phyloP scores from a whole-genome alignment of 2,329 filamentous ascomycete genomes.

The Sclerotinia subarctica region DNA sequence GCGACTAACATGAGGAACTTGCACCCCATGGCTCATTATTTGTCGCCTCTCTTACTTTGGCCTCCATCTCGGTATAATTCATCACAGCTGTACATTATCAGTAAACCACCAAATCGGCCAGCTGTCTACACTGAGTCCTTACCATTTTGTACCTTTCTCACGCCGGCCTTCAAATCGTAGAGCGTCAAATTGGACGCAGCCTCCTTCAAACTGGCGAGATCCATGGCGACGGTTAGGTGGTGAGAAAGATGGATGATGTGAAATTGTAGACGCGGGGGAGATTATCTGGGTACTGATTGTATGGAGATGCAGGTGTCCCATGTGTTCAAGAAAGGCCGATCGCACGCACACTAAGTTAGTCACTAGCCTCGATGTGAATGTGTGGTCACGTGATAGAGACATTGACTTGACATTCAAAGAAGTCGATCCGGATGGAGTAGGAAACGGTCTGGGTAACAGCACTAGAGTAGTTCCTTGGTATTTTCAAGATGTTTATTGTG shows the following conservation, averaged over 20 bases:
- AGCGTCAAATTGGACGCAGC: conserved; percentile 70
- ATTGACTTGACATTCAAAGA: not conserved
- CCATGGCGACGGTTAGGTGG: conserved; percentile 47
- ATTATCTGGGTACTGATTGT: conserved; percentile 19
- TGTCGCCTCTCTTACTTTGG: conserved; percentile 88
- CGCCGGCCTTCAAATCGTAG: conserved; percentile 73
- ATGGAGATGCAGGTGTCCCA: conserved; percentile 16
- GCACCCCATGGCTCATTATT: conserved; percentile 94
- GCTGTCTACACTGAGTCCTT: conserved; percentile 37
- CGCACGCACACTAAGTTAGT: conserved; percentile 3
- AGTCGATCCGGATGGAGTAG: not conserved
- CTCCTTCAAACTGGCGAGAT: conserved; percentile 64
- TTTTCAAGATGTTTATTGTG: not conserved
- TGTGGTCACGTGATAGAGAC: not conserved
- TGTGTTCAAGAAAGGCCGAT: conserved; percentile 17
- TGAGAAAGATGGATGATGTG: not conserved
- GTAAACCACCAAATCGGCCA: conserved; percentile 26
- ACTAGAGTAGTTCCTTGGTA: no score
- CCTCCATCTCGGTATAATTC: conserved; percentile 76
- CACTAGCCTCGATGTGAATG: not conserved
- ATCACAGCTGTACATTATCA: conserved; percentile 58
- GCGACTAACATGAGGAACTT: conserved; percentile 23
- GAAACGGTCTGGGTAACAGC: not conserved
- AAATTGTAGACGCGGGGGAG: conserved; percentile 19
- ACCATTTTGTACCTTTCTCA: conserved; percentile 78